Percentiles rank a stretch among this genome's conserved stretches.
Evolutionary conservation across 2,329 filamentous ascomycete genomes (phyloP).

Genomic region (Phyllosticta citribraziliensis): DNA sequence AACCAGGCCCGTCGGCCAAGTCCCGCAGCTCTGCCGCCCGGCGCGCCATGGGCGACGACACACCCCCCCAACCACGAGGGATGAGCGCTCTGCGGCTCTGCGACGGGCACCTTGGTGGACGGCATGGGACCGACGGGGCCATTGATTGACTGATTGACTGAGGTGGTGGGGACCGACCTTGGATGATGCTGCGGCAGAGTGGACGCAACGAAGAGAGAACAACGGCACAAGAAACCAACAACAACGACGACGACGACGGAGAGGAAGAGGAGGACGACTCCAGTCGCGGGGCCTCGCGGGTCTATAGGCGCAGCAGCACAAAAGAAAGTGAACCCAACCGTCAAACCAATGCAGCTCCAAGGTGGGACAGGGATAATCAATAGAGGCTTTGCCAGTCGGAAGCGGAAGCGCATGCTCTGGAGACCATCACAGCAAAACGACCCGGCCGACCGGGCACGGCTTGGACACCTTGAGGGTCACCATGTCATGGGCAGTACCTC

Average conservation of each 20-base stretch:
- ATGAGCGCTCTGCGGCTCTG: neutral
- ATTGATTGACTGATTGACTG: no score
- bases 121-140: neutral
- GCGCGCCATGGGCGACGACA: slow-evolving; percentile 5
- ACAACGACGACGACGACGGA: no score
- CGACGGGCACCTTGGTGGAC: neutral
- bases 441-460: neutral
- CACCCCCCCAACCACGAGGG: neutral
- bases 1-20: slow-evolving; percentile 10
- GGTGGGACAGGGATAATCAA: slow-evolving; percentile 9
- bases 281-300: neutral
- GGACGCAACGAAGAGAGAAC: no score
- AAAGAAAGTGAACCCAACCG: no score
- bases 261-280: no score
- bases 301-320: slow-evolving; percentile 8
- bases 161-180: no score
- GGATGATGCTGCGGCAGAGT: no score
- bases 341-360: neutral
- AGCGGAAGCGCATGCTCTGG: slow-evolving; percentile 4
- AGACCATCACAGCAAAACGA: neutral
- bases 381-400: slow-evolving; percentile 9
- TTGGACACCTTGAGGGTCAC: neutral
- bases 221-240: no score
- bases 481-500: neutral
- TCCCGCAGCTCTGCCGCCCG: slow-evolving; percentile 9